Evolutionary conservation across 2,329 filamentous ascomycete species (phyloP), one percentile per base, ranked within the genome.

Genomic region (Neophaeococcomyces mojaviensis): DNA sequence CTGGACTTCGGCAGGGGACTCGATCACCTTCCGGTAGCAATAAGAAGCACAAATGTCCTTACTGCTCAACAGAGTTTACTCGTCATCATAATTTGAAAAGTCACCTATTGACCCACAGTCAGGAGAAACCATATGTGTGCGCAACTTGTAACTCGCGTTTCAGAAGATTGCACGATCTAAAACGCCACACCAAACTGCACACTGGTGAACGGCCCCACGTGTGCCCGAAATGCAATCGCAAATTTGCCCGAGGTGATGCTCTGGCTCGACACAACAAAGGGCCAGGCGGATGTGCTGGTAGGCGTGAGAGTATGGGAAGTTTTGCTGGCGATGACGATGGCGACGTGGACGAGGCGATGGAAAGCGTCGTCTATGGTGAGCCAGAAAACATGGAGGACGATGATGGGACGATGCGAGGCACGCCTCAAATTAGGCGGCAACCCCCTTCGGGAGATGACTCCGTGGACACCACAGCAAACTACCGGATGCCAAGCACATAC

Each of bases 11-110:
- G 44, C 72, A 76, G 59, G 73, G 71, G 44, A 80, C 81, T 39
- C 78, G 80, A 57, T 87, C 88, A 4, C 82, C 85, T 0, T 82
- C 82, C 20, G 24, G 24, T 18, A 36, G 22, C 32, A 76, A 78
- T 43, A 96, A 95, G 69, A 90, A 92, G 60, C 90, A 98, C 70
- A 94, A 92, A 65, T 98, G 92, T 61, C 90, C 88, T 1, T 95
- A 94, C 64, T 98, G 92, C 72, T 81, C 88, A 32, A 96, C 92
- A 4, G 92, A 95, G 60, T 98, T 98, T 58, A 98, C 92, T 22
- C 81, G 92, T 36, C 92, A 97, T 62, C 92, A 97, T 64, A 97
- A 98, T 60, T 77, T 97, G 22, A 98, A 97, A 69, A 96, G 88
- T 57, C 92, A 98, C 68, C 77, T 98, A 47, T 78, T 98, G 62